Evolutionary conservation across 2,329 filamentous ascomycete species (phyloP), one percentile per base, ranked within the genome.

Genomic region (Colletotrichum sp.): DNA sequence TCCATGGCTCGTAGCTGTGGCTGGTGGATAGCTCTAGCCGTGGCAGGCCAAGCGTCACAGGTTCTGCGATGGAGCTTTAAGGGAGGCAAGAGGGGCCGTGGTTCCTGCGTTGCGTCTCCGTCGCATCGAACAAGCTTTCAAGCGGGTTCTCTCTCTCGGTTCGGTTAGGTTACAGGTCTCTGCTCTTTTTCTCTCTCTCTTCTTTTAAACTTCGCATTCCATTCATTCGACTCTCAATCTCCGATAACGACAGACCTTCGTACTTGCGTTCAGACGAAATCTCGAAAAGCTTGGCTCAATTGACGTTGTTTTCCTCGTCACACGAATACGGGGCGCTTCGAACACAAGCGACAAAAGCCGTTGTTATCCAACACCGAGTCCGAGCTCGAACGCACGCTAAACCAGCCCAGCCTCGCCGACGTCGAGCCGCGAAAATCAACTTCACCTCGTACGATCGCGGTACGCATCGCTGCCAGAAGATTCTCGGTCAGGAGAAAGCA

Each of bases 51-150:
- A 72, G 72, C 69, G 72, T 75, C 72, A 62, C 62, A 66, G 38
- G 55, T 75, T 62, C 61, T 56, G 36, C 32, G 32, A 75, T 67
- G 72, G 73, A 72, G 69, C 70, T 69, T 26, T 6, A 24, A 24
- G 61, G 21, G n/a, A 66, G 66, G 34, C 26, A 65, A 36, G 66
- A 71, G 70, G 73, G 70, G 70, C 64, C 30, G 58, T 65, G 28
- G 72, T 75, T 36, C 43, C 34, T 21, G 58, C 38, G 16, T 30
- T 55, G 48, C 30, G 24, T 70, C 48, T 21, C 36, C 18, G 60
- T 61, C 58, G 70, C 55, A 65, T 69, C 70, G 48, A 65, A 76
- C 73, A 73, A 76, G 73, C 70, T 76, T 76, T 76, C 56, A 69
- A 69, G 73, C 73, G 65, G 73, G 70, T 66, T 76, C 64, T 58